Conservation (phyloP, 2,329 filamentous ascomycete genomes). For the Ceratocystis eucalypticola region DNA sequence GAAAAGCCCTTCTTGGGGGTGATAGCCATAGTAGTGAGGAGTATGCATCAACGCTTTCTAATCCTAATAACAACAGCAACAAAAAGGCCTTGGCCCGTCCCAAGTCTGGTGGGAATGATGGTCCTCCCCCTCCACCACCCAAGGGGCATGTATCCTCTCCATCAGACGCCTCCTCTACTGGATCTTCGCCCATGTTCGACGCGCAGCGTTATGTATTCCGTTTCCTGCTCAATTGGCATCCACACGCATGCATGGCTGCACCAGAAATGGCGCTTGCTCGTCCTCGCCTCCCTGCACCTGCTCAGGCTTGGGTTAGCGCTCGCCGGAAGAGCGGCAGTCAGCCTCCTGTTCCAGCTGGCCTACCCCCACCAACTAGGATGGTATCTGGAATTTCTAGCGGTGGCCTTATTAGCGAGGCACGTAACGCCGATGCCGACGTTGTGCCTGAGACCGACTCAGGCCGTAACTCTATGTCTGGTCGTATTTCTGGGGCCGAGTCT, state of each 20-base stretch:
- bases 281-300: constrained; percentile 56
- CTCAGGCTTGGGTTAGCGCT: constrained; percentile 47
- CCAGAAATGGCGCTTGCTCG: constrained; percentile 44
- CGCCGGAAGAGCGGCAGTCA: constrained; percentile 30
- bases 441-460: constrained; percentile 25
- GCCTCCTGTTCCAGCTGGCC: constrained; percentile 27
- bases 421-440: constrained; percentile 33
- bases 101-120: constrained; percentile 5
- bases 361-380: constrained; percentile 34
- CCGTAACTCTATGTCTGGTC: constrained; percentile 19
- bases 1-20: constrained; percentile 39
- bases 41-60: constrained; percentile 21
- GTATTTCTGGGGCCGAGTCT: neutral
- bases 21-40: constrained; percentile 14
- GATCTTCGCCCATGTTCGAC: constrained; percentile 41
- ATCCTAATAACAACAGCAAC: constrained; percentile 22
- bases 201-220: constrained; percentile 54
- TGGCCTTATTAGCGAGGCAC: constrained; percentile 38
- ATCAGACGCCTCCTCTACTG: constrained; percentile 40
- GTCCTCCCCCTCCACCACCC: constrained; percentile 26
- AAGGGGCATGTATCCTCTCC: constrained; percentile 27
- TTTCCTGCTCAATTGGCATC: constrained; percentile 56
- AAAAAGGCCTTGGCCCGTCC: neutral
- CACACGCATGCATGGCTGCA: constrained; percentile 23
- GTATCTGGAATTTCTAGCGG: constrained; percentile 35